Base-by-base conservation (phyloP, 1,139 yeast species). In the Groenewaldozyma auringiensis region DNA sequence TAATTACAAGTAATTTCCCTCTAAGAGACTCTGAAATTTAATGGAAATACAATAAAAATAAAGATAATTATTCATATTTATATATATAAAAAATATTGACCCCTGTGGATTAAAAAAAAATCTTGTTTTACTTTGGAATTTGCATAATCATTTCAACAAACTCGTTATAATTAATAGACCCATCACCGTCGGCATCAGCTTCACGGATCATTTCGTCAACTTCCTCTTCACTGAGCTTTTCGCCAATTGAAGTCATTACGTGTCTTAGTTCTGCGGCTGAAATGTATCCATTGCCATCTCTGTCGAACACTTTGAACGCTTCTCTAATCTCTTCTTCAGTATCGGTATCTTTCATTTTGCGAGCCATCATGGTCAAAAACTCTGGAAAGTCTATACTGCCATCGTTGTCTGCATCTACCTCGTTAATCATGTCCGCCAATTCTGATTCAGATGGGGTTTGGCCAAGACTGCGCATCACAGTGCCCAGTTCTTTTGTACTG, bases 401-500 rank as follows among this genome's bases (percentile, higher is more conserved):
- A 68, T 89, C 95, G 56, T 92, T 89, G 69, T 92, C 92, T 50
- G 84, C 83, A 66, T 92, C 98, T 44, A 92, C 95, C 67, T 92
- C 98, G 65, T 89, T 89, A 71, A 92, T 85, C 85, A 92, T 82
- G 64, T 92, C 98, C 44, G 92, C 83, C 59, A 92, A 81, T 68
- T 92, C 98, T 56, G 89, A 81, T 68, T 92, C 97, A 37, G 95
- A 83, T 27, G 98, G 98, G 63, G 89, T 89, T 69, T 88, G 94
- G 41, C 97, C 98, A 63, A 92, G 75, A 16, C 96, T 86, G 70
- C 98, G 82, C 98, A 92, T 92, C 47, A 92, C 98, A 8, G 96
- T 88, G 55, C 98, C 97, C 59, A 92, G 76, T 69, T 92, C 98
- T 63, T 85, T 81, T 60, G 96, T 86, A 53, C 96, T 88, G 71